phyloP scores from a whole-genome alignment of 805 yeast species.

The Barnettozyma pratensis region DNA sequence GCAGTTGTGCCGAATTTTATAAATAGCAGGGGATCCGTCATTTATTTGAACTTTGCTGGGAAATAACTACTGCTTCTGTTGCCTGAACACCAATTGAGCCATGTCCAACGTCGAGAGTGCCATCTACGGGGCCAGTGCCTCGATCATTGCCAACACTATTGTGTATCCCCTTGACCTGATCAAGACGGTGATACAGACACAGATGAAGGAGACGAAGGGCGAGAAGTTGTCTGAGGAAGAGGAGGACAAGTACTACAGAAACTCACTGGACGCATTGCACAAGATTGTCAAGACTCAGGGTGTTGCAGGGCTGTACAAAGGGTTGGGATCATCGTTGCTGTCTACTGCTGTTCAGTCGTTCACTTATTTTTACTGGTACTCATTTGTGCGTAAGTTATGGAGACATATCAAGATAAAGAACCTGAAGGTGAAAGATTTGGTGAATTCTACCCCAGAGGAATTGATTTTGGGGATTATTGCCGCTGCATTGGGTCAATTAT shows the following conservation, averaged over 20 bases:
- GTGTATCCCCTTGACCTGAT: constrained; percentile 80
- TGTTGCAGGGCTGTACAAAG: constrained; percentile 64
- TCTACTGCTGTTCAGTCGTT: constrained; percentile 77
- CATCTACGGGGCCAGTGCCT: constrained; percentile 76
- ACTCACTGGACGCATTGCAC: constrained; percentile 56
- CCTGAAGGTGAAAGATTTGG: constrained; percentile 23
- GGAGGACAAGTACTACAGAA: constrained; percentile 36
- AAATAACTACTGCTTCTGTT: no score
- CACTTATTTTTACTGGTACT: constrained; percentile 85
- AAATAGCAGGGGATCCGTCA: no score
- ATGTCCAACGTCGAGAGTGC: constrained; percentile 67
- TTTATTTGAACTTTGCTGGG: no score
- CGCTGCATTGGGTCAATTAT: constrained; percentile 74
- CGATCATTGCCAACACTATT: constrained; percentile 69
- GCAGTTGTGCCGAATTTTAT: no score
- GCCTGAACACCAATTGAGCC: no score
- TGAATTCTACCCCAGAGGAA: constrained; percentile 57
- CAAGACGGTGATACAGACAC: constrained; percentile 74
- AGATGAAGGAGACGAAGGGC: constrained; percentile 27
- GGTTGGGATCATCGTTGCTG: constrained; percentile 58
- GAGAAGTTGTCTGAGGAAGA: constrained; percentile 5
- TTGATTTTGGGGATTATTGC: constrained; percentile 72
- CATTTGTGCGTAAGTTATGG: constrained; percentile 48
- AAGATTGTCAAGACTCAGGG: constrained; percentile 58
- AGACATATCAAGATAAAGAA: constrained; percentile 37